These are phyloP conservation scores for Pestalotiopsis fici DNA, from an alignment of 2,329 filamentous ascomycete genomes.

Conservation along the genomic window DNA sequence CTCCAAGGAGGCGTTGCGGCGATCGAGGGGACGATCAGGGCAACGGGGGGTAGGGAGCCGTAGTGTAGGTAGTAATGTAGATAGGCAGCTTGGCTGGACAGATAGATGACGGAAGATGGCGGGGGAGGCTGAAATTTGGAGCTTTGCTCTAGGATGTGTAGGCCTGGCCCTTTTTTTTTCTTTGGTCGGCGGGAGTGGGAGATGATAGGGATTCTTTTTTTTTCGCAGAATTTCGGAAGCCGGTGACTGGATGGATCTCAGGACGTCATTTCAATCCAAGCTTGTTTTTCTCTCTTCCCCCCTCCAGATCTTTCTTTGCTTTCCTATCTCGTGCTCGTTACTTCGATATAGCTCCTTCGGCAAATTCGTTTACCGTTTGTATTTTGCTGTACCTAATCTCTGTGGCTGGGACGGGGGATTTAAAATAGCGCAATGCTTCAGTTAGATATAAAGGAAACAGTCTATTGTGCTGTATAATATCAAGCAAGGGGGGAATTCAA, in stretches of 20 bases:
- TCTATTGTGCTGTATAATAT: background rate
- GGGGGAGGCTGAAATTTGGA: slow-evolving; percentile 10
- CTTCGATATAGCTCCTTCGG: background rate
- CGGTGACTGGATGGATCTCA: slow-evolving; percentile 4
- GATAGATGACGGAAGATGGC: slow-evolving; percentile 2
- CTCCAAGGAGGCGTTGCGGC: background rate
- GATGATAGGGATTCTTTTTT: background rate
- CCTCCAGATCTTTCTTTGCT: background rate
- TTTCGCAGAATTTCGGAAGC: background rate
- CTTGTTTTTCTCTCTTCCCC: slow-evolving; percentile 1
- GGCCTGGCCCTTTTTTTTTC: slow-evolving; percentile 1
- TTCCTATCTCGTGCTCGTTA: background rate
- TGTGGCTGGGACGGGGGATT: background rate
- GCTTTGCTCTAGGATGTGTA: slow-evolving; percentile 6
- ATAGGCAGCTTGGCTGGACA: background rate
- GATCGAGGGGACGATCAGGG: background rate
- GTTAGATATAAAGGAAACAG: background rate
- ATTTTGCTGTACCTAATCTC: background rate
- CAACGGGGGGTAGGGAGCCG: background rate
- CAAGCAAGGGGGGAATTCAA: background rate
- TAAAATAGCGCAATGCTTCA: background rate
- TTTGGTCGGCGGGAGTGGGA: background rate
- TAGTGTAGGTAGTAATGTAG: background rate
- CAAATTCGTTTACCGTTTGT: background rate
- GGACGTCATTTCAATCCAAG: slow-evolving; percentile 7